Evolutionary conservation across 2,329 filamentous ascomycete species (phyloP), one percentile per base, ranked within the genome.

Genomic region (Ramichloridium luteum): DNA sequence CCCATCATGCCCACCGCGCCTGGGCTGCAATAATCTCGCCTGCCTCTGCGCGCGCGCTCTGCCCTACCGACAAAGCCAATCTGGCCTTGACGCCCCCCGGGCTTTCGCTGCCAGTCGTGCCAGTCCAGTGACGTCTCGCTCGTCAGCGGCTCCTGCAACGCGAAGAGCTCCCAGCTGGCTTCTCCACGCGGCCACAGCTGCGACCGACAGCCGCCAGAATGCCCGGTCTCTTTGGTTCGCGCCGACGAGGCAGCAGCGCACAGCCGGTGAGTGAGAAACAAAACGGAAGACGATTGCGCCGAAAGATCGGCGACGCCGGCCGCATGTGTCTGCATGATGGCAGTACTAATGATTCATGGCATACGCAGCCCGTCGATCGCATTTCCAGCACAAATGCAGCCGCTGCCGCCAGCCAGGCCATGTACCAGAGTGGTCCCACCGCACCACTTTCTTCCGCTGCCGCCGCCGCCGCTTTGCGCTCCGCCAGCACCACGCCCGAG

Each of bases 401-500:
- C 28, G 84, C 84, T 35, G 85, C 86, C 38, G 53, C 53, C 22
- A 74, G 74, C 38, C 79, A 81, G 55, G 86, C 85, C 36, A 92
- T 88, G 58, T 68, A 79, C 51, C 75, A 72, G 46, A 75, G 69
- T 50, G 68, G 72, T 55, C 58, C 70, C 46, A 71, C 70, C 56
- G 65, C 62, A 37, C 74, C 73, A 36, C 67, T 93, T 26, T 92
- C 86, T 25, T 78, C 80, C 20, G 82, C 86, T 5, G 88, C 88
- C 9, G 86, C 88, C 5, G 85, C 84, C 11, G 77, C 85, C 16
- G 86, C 86, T 28, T 68, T 96, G 36, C 77, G 79, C 51, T 80
- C 79, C 27, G 74, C 80, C 45, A 77, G 83, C 6, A 76, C 76
- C 31, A 77, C 80, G 2, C 85, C 84, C 13, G 88, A 77, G 31